Evolutionary conservation across 2,329 filamentous ascomycete species (phyloP).

Genomic region (Microsporum canis): DNA sequence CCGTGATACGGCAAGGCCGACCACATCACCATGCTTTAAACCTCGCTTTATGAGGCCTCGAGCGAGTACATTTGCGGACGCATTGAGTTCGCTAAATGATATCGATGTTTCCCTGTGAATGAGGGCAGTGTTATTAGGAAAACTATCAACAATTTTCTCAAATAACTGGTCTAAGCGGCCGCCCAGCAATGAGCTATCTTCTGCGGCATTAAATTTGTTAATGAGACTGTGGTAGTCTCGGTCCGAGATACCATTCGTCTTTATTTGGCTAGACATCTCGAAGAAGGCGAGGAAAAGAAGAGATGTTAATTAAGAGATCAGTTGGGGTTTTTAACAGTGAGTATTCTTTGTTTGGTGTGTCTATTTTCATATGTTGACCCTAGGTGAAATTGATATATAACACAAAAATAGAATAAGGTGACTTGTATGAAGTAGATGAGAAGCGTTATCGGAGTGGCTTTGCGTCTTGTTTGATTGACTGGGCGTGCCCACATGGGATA

Average conservation of each 20-base stretch:
- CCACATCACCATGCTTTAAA: conserved; percentile 15
- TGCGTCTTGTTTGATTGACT: not conserved
- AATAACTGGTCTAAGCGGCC: not conserved
- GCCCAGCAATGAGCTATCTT: not conserved
- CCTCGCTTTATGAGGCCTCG: conserved; percentile 17
- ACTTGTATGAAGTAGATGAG: not conserved
- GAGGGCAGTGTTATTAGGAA: not conserved
- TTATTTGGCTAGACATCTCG: not conserved
- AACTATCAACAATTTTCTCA: not conserved
- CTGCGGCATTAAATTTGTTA: not conserved
- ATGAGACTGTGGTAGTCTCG: not conserved
- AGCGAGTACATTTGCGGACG: conserved; percentile 24
- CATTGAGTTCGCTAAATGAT: not conserved
- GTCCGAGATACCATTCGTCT: not conserved
- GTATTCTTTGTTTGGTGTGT: not conserved
- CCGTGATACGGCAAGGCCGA: conserved; percentile 35
- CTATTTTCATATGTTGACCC: no score
- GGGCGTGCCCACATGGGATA: not conserved
- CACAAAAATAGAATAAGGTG: not conserved
- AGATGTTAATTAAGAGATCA: not conserved
- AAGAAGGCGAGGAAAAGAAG: not conserved
- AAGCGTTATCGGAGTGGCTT: not conserved
- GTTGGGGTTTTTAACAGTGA: not conserved
- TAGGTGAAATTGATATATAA: no score
- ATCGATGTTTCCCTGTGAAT: not conserved